Evolutionary conservation across 2,329 filamentous ascomycete species (phyloP), one percentile per base, ranked within the genome.

Genomic region (Ophiostoma perfectum): DNA sequence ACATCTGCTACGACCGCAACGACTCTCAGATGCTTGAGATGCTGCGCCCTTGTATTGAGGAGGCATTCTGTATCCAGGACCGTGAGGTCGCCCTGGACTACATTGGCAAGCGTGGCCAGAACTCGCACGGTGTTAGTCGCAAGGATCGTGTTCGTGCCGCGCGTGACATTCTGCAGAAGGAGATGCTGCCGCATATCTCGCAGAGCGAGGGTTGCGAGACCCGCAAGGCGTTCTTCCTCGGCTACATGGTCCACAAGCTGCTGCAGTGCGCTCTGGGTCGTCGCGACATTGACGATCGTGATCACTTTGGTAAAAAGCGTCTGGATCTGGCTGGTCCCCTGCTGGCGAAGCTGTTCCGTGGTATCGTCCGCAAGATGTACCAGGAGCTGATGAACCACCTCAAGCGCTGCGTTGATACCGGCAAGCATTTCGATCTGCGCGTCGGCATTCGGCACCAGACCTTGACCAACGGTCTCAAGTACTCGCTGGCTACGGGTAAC

Each of bases 261-360:
- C 84, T 98, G 38, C 94, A 97, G 78, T 97, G 93, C 77, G 92
- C 93, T 67, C 85, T 99, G 64, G 96, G 95, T 66, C 90, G 95
- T 71, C 90, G 93, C 71, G 95, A 98, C 77, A 92, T 93, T 39
- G 95, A 99, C 75, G 95, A 99, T 76, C 91, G 95, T 82, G 95
- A 99, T 82, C 96, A 99, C 78, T 97, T 99, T 76, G 95, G 95
- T 75, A 98, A 98, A 85, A 99, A 99, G 85, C 90, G 95, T 73
- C 84, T 99, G 69, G 95, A 99, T 81, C 85, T 99, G 74, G 94
- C 95, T 68, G 95, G 95, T 72, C 94, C 95, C 44, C 83, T 99
- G 69, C 87, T 99, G 73, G 94, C 94, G n/a, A 96, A 96, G 77
- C 85, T 99, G 58, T 99, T 99, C 86, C 90, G 95, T 71, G 89